A percentile compares a stretch with the other conserved stretches of the same genome.
Conservation (phyloP, 108 stramenopile genomes). For the Cyclotella atomus region DNA sequence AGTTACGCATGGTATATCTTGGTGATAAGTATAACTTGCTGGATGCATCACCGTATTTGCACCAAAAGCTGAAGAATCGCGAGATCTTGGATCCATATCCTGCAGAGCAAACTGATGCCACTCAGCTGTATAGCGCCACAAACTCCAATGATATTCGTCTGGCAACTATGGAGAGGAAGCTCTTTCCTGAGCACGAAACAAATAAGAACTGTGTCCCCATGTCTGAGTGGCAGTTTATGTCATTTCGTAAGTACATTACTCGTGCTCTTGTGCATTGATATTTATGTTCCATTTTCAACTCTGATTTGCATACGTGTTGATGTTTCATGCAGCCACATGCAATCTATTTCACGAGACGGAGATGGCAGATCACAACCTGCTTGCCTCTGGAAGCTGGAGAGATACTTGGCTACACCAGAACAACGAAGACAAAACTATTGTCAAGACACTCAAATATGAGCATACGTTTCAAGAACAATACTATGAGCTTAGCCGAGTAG, state of each 20-base stretch:
- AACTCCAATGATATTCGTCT: slow-evolving; percentile 24
- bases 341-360: slow-evolving; percentile 36
- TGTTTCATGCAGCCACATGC: slow-evolving; percentile 19
- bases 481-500: slow-evolving; percentile 77
- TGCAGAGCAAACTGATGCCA: slow-evolving; percentile 32
- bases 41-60: not conserved
- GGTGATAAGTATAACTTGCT: not conserved
- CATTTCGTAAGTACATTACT: slow-evolving; percentile 31
- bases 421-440: slow-evolving; percentile 19
- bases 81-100: slow-evolving; percentile 13
- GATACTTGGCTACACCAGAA: slow-evolving; percentile 25
- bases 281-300: not conserved
- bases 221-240: slow-evolving; percentile 26
- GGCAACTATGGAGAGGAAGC: slow-evolving; percentile 28
- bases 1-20: not conserved
- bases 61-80: not conserved
- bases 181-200: slow-evolving; percentile 41
- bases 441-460: slow-evolving; percentile 48
- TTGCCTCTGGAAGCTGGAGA: slow-evolving; percentile 31
- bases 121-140: slow-evolving; percentile 30
- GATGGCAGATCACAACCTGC: not conserved
- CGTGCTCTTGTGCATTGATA: not conserved
- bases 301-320: not conserved
- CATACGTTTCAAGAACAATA: slow-evolving; percentile 86
- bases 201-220: slow-evolving; percentile 34